phyloP scores from a whole-genome alignment of 164 flowering plant species.

The Akebia trifoliata region DNA sequence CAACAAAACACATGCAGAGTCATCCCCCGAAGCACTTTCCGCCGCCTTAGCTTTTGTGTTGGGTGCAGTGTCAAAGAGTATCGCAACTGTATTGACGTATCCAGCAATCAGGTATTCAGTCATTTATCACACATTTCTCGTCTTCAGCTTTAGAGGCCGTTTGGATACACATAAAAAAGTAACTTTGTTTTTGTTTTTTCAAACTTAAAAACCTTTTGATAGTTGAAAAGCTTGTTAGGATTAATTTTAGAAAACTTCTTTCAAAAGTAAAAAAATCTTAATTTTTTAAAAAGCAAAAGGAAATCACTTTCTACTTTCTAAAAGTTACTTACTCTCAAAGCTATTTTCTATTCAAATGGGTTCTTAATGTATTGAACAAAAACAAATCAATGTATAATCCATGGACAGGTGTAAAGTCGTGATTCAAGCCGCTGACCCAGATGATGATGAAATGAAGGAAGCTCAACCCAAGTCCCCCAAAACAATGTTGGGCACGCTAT shows the following conservation, averaged over 20 bases:
- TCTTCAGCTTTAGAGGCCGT: no score
- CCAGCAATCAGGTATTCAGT: slow-evolving; percentile 72
- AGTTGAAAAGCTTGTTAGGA: no score
- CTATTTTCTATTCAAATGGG: no score
- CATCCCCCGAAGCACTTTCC: slow-evolving; percentile 62
- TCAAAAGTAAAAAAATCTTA: neutral
- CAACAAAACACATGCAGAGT: slow-evolving; percentile 21
- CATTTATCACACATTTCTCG: neutral
- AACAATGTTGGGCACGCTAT: slow-evolving; percentile 37
- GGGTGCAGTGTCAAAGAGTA: slow-evolving; percentile 77
- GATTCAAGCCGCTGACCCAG: slow-evolving; percentile 70
- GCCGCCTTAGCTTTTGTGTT: slow-evolving; percentile 69
- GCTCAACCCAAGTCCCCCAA: slow-evolving; percentile 20
- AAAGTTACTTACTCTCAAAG: no score
- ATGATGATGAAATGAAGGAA: slow-evolving; percentile 31
- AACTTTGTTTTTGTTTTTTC: no score
- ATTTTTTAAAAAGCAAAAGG: no score
- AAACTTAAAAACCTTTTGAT: no score
- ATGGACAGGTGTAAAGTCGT: slow-evolving; percentile 69
- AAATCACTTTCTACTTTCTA: no score
- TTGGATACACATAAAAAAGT: no score
- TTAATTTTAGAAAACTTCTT: no score
- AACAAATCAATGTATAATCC: slow-evolving; percentile 5
- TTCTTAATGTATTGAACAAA: neutral
- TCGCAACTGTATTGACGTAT: slow-evolving; percentile 72